These are phyloP conservation scores for Yarrowia osloensis DNA, from an alignment of 805 yeast genomes.

Conservation along the genomic window DNA sequence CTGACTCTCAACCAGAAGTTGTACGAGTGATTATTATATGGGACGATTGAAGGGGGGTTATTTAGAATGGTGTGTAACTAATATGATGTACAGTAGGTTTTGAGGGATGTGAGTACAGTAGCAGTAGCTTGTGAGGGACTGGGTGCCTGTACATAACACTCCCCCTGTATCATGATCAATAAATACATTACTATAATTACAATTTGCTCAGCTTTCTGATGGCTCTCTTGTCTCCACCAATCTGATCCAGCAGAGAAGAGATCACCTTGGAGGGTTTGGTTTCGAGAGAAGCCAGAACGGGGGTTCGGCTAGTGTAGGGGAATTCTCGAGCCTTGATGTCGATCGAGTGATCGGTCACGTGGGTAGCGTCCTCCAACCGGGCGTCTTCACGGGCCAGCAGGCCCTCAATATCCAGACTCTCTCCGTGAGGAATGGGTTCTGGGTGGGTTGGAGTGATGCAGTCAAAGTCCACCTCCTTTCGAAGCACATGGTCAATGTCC, in stretches of 20 bases:
- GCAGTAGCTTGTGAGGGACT: too few relatives aligned
- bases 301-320: neutral
- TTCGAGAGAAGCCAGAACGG: conserved; percentile 18
- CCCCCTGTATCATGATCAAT: too few relatives aligned
- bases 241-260: conserved; percentile 7
- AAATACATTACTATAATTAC: conserved; percentile 7
- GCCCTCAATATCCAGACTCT: conserved; percentile 59
- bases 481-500: conserved; percentile 81
- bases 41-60: neutral
- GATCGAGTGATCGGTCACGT: neutral
- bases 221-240: conserved; percentile 13
- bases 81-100: neutral
- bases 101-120: neutral
- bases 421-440: conserved; percentile 72
- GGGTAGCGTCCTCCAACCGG: conserved; percentile 6
- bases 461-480: conserved; percentile 91
- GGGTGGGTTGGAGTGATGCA: conserved; percentile 91
- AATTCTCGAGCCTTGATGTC: neutral
- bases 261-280: neutral
- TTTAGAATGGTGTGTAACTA: neutral
- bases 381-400: conserved; percentile 15
- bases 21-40: neutral
- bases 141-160: too few relatives aligned
- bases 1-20: conserved; percentile 20
- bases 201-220: neutral